Conservation (phyloP, 2,329 filamentous ascomycete genomes). For the Trichophyton benhamiae region DNA sequence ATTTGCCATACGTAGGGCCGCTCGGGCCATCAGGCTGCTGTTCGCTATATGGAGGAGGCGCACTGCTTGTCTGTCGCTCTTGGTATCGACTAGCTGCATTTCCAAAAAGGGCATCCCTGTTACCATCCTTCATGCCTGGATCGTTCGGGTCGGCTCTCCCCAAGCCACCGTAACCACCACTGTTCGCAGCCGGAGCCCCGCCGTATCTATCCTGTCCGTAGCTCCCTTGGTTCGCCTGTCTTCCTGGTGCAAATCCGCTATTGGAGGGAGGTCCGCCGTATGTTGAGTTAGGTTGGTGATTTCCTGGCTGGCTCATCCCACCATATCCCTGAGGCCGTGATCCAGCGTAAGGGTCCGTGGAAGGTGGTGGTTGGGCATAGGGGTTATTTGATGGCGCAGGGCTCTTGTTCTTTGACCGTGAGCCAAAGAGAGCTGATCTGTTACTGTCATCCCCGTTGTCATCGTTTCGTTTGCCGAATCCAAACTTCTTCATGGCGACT, state of each 20-base stretch:
- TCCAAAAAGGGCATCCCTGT: constrained; percentile 48
- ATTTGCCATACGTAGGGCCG: constrained; percentile 9
- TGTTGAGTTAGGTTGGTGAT: background rate
- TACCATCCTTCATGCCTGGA: constrained; percentile 39
- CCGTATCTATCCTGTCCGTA: constrained; percentile 45
- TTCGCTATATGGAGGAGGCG: constrained; percentile 19
- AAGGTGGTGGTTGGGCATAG: constrained; percentile 42
- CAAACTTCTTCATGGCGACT: constrained; percentile 17
- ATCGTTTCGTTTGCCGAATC: constrained; percentile 43
- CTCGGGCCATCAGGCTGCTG: background rate
- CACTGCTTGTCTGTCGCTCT: constrained; percentile 25
- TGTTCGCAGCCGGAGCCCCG: constrained; percentile 29
- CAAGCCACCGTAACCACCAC: constrained; percentile 44
- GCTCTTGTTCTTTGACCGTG: constrained; percentile 43
- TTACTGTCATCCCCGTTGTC: constrained; percentile 41
- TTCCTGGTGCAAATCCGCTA: constrained; percentile 31
- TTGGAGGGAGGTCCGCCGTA: constrained; percentile 12
- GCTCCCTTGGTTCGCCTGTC: constrained; percentile 35
- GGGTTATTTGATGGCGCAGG: constrained; percentile 40
- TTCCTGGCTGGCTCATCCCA: constrained; percentile 4
- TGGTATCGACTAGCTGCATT: constrained; percentile 41
- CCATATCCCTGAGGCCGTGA: constrained; percentile 19
- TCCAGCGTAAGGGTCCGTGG: constrained; percentile 42
- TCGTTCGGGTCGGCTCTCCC: constrained; percentile 40
- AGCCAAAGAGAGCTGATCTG: constrained; percentile 48